Evolutionary conservation across 1,284 basidiomycete genomes (phyloP).

Genomic region (Ceratobasidium sp.): DNA sequence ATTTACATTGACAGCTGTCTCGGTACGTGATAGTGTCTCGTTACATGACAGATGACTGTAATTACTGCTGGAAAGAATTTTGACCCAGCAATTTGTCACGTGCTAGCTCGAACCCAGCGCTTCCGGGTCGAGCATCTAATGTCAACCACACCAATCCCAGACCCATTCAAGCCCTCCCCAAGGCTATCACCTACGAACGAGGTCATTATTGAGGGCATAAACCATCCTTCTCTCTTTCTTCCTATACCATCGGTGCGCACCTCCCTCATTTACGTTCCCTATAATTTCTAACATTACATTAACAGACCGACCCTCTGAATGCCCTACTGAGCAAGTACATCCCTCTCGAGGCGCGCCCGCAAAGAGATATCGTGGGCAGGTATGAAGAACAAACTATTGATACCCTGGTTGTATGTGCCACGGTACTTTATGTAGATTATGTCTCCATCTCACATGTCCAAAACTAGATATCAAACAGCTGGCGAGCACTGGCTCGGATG

Average conservation of each 20-base stretch:
- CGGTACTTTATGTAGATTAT: constrained; percentile 45
- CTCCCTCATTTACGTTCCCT: constrained; percentile 57
- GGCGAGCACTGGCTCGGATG: constrained; percentile 81
- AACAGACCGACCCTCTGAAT: constrained; percentile 81
- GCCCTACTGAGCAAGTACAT: constrained; percentile 83
- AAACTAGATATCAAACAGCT: constrained; percentile 80
- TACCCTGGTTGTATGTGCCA: constrained; percentile 73
- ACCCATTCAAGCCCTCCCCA: constrained; percentile 28
- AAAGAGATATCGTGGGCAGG: constrained; percentile 75
- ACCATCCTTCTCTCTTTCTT: constrained; percentile 68
- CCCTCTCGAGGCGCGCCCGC: constrained; percentile 73
- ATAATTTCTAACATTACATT: constrained; percentile 54
- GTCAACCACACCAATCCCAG: constrained; percentile 19
- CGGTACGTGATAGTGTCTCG: no score
- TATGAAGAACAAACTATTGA: constrained; percentile 76
- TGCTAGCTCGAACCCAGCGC: not conserved
- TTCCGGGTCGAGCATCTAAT: not conserved
- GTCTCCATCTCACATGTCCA: not conserved
- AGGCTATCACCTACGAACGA: constrained; percentile 28
- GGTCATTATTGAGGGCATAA: constrained; percentile 28
- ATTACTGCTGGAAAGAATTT: no score
- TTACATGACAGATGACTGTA: no score
- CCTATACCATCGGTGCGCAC: constrained; percentile 82
- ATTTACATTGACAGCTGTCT: no score
- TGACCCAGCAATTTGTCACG: not conserved